Conservation (phyloP, 2,329 filamentous ascomycete species). For the Mycosphaerella arachidis region DNA sequence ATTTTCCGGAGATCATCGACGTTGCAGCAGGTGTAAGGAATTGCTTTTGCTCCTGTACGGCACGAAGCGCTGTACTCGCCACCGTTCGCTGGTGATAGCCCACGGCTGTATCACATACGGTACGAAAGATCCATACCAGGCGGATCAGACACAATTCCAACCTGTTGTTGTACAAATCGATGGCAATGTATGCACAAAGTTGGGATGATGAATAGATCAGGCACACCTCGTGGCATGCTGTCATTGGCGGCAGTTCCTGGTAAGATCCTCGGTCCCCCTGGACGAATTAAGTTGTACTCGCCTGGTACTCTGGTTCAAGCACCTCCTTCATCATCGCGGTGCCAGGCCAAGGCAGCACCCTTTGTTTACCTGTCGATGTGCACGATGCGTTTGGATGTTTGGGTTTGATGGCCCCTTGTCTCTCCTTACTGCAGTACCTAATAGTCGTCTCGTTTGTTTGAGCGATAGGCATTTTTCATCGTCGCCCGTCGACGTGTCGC, state of each 20-base stretch:
- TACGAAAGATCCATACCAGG: not conserved
- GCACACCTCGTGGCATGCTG: not conserved
- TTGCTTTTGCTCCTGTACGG: no score
- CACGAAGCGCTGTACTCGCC: not conserved
- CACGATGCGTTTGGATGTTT: constrained; percentile 5
- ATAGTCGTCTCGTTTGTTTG: constrained; percentile 8
- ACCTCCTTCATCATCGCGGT: not conserved
- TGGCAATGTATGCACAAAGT: no score
- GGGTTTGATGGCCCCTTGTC: constrained; percentile 6
- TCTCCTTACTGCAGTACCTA: constrained; percentile 2
- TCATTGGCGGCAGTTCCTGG: not conserved
- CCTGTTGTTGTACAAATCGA: not conserved
- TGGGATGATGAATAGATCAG: not conserved
- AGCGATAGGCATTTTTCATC: not conserved
- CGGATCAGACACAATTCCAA: not conserved
- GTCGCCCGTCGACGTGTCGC: not conserved
- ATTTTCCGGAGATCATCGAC: no score
- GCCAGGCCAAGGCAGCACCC: not conserved
- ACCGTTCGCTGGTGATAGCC: no score
- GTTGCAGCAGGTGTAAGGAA: no score
- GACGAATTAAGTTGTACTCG: not conserved
- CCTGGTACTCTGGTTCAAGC: not conserved
- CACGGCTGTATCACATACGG: no score
- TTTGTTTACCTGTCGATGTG: not conserved
- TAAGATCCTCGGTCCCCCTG: not conserved